A percentile compares a stretch with the other conserved stretches of the same genome.
Evolutionary conservation across 371 early-diverging fungal species (phyloP).

Genomic region (Chytridiales sp.): DNA sequence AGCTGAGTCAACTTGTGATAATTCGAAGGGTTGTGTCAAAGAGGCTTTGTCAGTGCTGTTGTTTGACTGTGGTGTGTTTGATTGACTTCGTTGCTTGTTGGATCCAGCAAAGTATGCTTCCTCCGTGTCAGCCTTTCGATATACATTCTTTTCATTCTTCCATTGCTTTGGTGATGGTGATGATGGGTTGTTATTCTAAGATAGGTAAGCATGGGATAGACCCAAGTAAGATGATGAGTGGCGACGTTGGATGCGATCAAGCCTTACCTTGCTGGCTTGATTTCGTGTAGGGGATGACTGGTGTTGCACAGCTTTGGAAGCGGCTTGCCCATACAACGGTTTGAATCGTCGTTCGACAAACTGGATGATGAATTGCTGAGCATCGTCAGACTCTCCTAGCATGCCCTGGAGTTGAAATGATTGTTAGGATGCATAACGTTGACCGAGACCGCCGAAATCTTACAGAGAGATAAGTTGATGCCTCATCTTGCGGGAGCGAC

Average conservation of each 20-base stretch:
- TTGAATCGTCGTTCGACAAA: conserved; percentile 24
- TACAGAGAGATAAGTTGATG: no score
- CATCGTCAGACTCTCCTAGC: conserved; percentile 20
- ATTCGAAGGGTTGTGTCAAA: not conserved
- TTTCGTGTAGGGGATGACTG: not conserved
- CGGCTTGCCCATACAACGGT: not conserved
- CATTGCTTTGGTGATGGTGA: conserved; percentile 11
- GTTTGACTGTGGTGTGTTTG: not conserved
- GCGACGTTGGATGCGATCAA: not conserved
- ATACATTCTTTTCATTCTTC: conserved; percentile 38
- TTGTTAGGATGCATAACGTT: no score
- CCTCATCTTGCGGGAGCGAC: no score
- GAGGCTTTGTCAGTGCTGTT: not conserved
- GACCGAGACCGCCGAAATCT: no score
- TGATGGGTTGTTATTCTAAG: not conserved
- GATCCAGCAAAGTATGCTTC: conserved; percentile 44
- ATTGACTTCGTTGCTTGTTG: conserved; percentile 1
- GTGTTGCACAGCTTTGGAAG: not conserved
- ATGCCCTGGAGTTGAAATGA: conserved; percentile 24
- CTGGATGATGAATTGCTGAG: conserved; percentile 28
- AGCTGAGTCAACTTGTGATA: not conserved
- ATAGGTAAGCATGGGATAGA: not conserved
- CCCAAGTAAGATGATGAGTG: not conserved
- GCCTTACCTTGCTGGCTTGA: not conserved
- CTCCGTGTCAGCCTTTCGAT: conserved; percentile 49